Conservation (phyloP, 768 basidiomycete species). For the Galerina sulciceps region DNA sequence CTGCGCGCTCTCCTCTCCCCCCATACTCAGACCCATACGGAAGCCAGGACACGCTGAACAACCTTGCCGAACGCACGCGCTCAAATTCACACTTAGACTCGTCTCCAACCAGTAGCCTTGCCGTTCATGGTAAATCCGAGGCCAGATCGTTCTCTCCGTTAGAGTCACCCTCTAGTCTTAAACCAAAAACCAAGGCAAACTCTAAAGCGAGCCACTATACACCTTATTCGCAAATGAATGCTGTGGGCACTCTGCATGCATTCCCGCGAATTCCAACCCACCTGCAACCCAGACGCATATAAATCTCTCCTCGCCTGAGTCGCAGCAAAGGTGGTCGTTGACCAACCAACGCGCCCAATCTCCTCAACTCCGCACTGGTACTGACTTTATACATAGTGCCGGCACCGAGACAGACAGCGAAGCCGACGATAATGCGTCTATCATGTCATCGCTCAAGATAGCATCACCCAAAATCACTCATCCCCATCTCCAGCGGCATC, state of each 20-base stretch:
- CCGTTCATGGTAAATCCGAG: background rate
- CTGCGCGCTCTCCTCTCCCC: background rate
- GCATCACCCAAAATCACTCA: background rate
- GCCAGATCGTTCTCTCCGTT: background rate
- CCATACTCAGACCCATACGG: slow-evolving; percentile 5
- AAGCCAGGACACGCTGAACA: slow-evolving; percentile 10
- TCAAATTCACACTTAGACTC: slow-evolving; percentile 4
- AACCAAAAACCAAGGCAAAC: background rate
- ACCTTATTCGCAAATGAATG: slow-evolving; percentile 16
- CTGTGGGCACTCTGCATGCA: slow-evolving; percentile 10
- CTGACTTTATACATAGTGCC: background rate
- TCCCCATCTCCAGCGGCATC: background rate
- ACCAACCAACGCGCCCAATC: background rate
- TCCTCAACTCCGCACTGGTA: background rate
- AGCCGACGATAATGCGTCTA: background rate
- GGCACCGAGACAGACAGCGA: slow-evolving; percentile 19
- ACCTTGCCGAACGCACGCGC: background rate
- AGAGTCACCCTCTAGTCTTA: background rate
- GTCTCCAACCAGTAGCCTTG: background rate
- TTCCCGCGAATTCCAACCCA: slow-evolving; percentile 13
- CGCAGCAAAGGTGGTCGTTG: background rate
- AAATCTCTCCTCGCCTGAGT: slow-evolving; percentile 10
- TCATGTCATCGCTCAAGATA: background rate
- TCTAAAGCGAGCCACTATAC: slow-evolving; percentile 15
- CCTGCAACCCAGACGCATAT: slow-evolving; percentile 11